Evolutionary conservation across 768 basidiomycete genomes (phyloP), one percentile per base, ranked within the genome.

Genomic region (Hygrophoropsis aurantiaca): DNA sequence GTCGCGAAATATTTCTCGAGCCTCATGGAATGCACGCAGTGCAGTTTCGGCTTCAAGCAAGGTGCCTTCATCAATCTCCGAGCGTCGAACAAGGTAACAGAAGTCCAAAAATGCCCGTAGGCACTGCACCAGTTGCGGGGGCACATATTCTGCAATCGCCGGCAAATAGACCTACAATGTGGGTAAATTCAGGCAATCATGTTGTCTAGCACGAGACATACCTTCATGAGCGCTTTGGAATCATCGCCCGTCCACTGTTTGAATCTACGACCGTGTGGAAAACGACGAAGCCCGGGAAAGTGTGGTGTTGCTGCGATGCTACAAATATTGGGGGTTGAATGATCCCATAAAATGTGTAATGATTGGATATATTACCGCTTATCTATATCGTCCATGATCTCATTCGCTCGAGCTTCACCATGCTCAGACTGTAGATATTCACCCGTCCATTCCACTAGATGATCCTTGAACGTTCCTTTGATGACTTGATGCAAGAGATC

Each of bases 391-490:
- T 46, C 54, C 18, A 71, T 40, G 18, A 68, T 62, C 27, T 47
- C 27, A 4, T 51, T 35, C 8, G 60, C 65, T 0, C 33, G 8
- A 1, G 21, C 9, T 41, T 52, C 35, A 1, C 46, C 46, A 40
- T 67, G 54, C 10, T 36, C 41, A 5, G 40, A 11, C 10, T 45
- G 33, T 1, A 72, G 41, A 47, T 66, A 71, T 20, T 57, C 35
- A 1, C 33, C 50, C 0, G 70, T 56, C 70, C 68, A 71, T 1
- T 40, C 46, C 2, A 72, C 64, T 4, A 72, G 50, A 42, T 72
- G 69, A 33, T 71, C 70, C 46, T 71, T 72, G 56, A 69, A 71
- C 2, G 58, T 56, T 0, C 66, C 68, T 50, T 68, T 68, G 52
- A 70, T 65, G 15, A 68, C 11, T 46, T 70, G 69, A 50, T 71